phyloP scores from a whole-genome alignment of 2,329 filamentous ascomycete genomes.

The Exophiala alcalophila region DNA sequence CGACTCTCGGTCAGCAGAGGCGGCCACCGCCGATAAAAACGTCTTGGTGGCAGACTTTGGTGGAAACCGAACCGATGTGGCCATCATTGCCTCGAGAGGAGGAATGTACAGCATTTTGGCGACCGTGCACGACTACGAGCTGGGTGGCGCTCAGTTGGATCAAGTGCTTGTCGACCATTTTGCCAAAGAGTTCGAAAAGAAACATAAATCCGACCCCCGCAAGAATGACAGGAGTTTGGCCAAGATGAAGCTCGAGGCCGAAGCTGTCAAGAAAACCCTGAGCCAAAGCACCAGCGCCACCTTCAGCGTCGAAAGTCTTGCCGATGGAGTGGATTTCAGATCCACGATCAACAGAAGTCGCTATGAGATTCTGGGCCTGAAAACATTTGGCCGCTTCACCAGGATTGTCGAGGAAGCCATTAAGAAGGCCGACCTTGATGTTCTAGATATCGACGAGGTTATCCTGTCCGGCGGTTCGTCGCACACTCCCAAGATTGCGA shows the following conservation, averaged over 20 bases:
- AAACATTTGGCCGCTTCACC: slow-evolving; percentile 85
- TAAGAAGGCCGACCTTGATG: slow-evolving; percentile 87
- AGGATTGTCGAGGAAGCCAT: slow-evolving; percentile 78
- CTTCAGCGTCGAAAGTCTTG: slow-evolving; percentile 89
- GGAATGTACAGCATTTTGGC: slow-evolving; percentile 96
- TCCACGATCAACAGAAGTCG: slow-evolving; percentile 88
- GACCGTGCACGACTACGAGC: slow-evolving; percentile 92
- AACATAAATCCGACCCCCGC: slow-evolving; percentile 85
- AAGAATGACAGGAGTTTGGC: slow-evolving; percentile 77
- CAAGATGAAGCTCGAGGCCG: slow-evolving; percentile 88
- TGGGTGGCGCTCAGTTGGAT: slow-evolving; percentile 81
- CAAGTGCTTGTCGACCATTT: slow-evolving; percentile 93
- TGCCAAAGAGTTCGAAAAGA: slow-evolving; percentile 98
- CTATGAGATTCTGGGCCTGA: slow-evolving; percentile 83
- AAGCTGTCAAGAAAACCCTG: slow-evolving; percentile 87
- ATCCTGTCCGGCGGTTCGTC: slow-evolving; percentile 89
- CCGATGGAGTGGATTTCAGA: slow-evolving; percentile 85
- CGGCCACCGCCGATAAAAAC: slow-evolving; percentile 77
- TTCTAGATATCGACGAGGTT: slow-evolving; percentile 91
- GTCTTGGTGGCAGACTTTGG: slow-evolving; percentile 90
- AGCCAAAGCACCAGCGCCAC: slow-evolving; percentile 83
- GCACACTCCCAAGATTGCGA: slow-evolving; percentile 89
- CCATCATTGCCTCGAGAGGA: slow-evolving; percentile 84
- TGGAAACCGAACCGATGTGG: slow-evolving; percentile 86
- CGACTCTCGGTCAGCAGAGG: slow-evolving; percentile 76